These are phyloP conservation scores for Penicillium angulare DNA, from an alignment of 495 filamentous ascomycete genomes.

Conservation along the genomic window DNA sequence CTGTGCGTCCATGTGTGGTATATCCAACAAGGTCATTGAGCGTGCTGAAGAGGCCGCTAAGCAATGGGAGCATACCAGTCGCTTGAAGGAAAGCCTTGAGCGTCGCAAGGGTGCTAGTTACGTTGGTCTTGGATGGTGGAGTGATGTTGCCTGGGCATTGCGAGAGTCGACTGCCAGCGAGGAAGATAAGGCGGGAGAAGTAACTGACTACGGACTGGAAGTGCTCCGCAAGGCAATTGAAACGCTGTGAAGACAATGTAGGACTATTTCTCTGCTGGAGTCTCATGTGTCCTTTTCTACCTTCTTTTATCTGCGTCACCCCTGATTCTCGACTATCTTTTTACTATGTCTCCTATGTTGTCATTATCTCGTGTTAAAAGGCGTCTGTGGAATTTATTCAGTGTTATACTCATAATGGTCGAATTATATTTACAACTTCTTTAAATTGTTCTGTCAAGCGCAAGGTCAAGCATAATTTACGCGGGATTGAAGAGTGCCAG, in stretches of 20 bases:
- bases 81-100: slow-evolving; percentile 85
- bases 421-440: too few species aligned
- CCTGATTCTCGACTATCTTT: neutral
- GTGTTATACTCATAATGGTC: too few species aligned
- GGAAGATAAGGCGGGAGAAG: slow-evolving; percentile 38
- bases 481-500: too few species aligned
- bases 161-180: slow-evolving; percentile 50
- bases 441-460: too few species aligned
- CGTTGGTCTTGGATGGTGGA: slow-evolving; percentile 83
- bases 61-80: slow-evolving; percentile 92
- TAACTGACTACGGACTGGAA: slow-evolving; percentile 56
- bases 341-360: neutral
- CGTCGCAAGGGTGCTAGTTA: slow-evolving; percentile 70
- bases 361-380: slow-evolving; percentile 1
- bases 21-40: slow-evolving; percentile 77
- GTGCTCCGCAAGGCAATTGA: slow-evolving; percentile 78
- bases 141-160: slow-evolving; percentile 84
- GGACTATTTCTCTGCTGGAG: neutral
- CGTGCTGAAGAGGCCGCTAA: slow-evolving; percentile 85
- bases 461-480: too few species aligned
- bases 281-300: neutral
- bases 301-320: neutral
- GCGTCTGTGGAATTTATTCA: too few species aligned
- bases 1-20: slow-evolving; percentile 97
- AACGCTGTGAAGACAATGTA: slow-evolving; percentile 53